A percentile compares a stretch with the other conserved stretches of the same genome.
Evolutionary conservation across 2,329 filamentous ascomycete species (phyloP).

Genomic region (Cytospora chrysosperma): DNA sequence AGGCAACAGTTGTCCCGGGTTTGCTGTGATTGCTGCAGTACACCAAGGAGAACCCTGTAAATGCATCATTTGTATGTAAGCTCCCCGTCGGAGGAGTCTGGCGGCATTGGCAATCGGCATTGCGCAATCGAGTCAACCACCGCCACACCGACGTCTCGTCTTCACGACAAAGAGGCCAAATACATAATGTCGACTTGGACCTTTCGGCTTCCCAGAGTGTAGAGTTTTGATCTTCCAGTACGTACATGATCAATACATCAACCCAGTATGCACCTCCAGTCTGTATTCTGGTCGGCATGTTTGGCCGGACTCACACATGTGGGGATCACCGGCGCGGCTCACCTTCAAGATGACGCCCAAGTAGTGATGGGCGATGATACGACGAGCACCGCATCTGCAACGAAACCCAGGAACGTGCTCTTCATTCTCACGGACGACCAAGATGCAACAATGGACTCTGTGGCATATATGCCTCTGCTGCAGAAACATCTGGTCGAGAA

Average conservation of each 20-base stretch:
- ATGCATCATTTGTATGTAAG: neutral
- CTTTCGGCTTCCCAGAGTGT: neutral
- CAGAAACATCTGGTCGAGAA: slow-evolving; percentile 55
- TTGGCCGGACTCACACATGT: neutral
- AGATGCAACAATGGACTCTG: slow-evolving; percentile 59
- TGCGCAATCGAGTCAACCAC: slow-evolving; percentile 5
- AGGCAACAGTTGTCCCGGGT: neutral
- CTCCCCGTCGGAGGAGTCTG: neutral
- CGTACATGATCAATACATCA: no score
- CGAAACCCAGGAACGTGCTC: slow-evolving; percentile 51
- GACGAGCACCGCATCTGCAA: neutral
- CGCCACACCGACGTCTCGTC: neutral
- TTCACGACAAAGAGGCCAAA: neutral
- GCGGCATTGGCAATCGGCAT: slow-evolving; percentile 11
- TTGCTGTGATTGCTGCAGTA: no score
- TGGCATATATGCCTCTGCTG: slow-evolving; percentile 60
- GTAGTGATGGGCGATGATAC: slow-evolving; percentile 2
- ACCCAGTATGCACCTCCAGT: slow-evolving; percentile 2
- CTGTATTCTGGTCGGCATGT: slow-evolving; percentile 5
- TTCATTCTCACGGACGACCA: slow-evolving; percentile 70
- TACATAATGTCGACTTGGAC: neutral
- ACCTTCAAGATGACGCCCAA: slow-evolving; percentile 4
- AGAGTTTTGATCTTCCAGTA: no score
- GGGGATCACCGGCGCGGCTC: slow-evolving; percentile 1
- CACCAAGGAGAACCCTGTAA: neutral